These are phyloP conservation scores for Penicillium pancosmium DNA, from an alignment of 495 filamentous ascomycete species.

Conservation along the genomic window DNA sequence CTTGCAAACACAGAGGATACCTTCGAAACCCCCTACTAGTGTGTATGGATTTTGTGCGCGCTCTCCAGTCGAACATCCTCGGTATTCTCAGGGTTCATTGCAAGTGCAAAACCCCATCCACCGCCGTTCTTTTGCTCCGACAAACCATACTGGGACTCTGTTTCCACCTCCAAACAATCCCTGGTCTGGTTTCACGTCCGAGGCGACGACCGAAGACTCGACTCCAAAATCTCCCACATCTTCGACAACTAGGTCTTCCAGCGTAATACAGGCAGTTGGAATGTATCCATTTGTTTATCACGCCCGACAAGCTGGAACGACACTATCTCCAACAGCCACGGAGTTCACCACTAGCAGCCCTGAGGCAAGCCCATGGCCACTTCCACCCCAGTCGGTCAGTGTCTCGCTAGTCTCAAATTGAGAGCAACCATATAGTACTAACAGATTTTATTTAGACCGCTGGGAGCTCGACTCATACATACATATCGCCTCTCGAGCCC, in stretches of 20 bases:
- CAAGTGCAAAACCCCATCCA: slow-evolving; percentile 22
- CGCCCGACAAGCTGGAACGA: slow-evolving; percentile 72
- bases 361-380: slow-evolving; percentile 51
- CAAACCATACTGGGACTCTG: slow-evolving; percentile 41
- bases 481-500: slow-evolving; percentile 86
- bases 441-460: slow-evolving; percentile 38
- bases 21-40: slow-evolving; percentile 42
- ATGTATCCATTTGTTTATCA: slow-evolving; percentile 63
- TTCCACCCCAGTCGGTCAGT: slow-evolving; percentile 49
- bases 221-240: slow-evolving; percentile 25
- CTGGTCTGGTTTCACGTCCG: slow-evolving; percentile 41
- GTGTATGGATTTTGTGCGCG: slow-evolving; percentile 35
- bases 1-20: slow-evolving; percentile 40
- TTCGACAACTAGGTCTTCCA: slow-evolving; percentile 39
- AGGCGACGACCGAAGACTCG: slow-evolving; percentile 21
- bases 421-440: background rate
- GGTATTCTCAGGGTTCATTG: slow-evolving; percentile 34
- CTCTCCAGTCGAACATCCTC: slow-evolving; percentile 34
- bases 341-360: slow-evolving; percentile 66
- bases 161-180: slow-evolving; percentile 32
- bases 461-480: slow-evolving; percentile 63
- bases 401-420: background rate
- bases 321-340: slow-evolving; percentile 80
- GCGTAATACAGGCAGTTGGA: slow-evolving; percentile 49
- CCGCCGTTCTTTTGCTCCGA: slow-evolving; percentile 43